Conservation (phyloP, 345 rosid species). For the Euphorbia pulcherrima region DNA sequence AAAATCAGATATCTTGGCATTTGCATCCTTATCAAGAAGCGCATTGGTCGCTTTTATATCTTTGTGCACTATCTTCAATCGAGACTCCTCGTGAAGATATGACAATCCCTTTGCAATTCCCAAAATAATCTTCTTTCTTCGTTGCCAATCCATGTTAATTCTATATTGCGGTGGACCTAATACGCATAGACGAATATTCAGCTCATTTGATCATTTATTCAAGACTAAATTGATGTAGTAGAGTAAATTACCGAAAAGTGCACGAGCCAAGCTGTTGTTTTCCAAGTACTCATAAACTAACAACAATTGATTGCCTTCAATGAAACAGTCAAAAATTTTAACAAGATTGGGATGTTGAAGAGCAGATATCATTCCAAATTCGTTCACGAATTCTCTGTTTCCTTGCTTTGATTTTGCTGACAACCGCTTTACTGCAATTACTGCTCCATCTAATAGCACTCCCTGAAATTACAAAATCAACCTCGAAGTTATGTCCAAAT, state of each 20-base stretch:
- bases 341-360: constrained; percentile 66
- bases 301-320: constrained; percentile 60
- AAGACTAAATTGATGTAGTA: too few relatives aligned
- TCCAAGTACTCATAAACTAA: constrained; percentile 60
- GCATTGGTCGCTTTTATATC: too few relatives aligned
- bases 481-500: constrained; percentile 1
- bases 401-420: constrained; percentile 72
- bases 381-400: constrained; percentile 60
- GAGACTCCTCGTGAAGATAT: too few relatives aligned
- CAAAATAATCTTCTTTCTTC: too few relatives aligned
- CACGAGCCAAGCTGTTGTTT: constrained; percentile 61
- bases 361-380: constrained; percentile 71
- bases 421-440: constrained; percentile 66
- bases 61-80: too few relatives aligned
- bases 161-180: too few relatives aligned
- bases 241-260: constrained; percentile 12
- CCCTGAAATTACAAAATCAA: constrained; percentile 38
- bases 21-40: too few relatives aligned
- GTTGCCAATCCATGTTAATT: too few relatives aligned
- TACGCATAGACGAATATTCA: too few relatives aligned
- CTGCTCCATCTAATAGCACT: constrained; percentile 42
- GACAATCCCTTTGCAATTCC: too few relatives aligned
- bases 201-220: too few relatives aligned
- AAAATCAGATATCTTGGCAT: too few relatives aligned
- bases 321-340: constrained; percentile 55